These are phyloP conservation scores for Calcarisporium arbuscula DNA, from an alignment of 2,329 filamentous ascomycete species.

Conservation along the genomic window DNA sequence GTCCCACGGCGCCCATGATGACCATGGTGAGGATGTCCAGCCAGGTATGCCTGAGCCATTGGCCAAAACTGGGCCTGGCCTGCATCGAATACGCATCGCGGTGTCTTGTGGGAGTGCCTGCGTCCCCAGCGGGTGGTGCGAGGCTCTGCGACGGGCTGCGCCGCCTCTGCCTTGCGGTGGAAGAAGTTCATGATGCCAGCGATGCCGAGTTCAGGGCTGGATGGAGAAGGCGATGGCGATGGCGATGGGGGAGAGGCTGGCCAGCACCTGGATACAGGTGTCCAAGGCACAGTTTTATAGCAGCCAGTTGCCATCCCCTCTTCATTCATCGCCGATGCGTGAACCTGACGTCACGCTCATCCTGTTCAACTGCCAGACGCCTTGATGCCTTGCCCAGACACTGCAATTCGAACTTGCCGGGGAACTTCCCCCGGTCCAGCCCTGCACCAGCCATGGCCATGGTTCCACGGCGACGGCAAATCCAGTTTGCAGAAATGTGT, in stretches of 20 bases:
- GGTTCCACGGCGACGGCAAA: too few species aligned
- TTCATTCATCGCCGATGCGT: background rate
- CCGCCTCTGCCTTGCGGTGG: constrained; percentile 3
- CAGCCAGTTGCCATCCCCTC: background rate
- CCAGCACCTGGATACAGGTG: too few species aligned
- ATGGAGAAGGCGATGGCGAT: too few species aligned
- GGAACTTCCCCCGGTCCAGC: too few species aligned
- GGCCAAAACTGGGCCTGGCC: constrained; percentile 54
- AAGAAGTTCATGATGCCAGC: constrained; percentile 5
- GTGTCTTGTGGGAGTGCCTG: background rate
- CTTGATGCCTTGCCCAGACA: too few species aligned
- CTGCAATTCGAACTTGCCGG: too few species aligned
- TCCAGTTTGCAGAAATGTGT: too few species aligned
- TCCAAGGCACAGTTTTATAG: too few species aligned
- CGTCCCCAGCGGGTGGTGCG: background rate
- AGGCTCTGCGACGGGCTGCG: background rate
- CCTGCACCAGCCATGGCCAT: too few species aligned
- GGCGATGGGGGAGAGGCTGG: too few species aligned
- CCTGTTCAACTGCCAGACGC: too few species aligned
- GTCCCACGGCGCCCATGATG: constrained; percentile 57
- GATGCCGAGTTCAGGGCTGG: too few species aligned
- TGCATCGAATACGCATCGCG: constrained; percentile 35
- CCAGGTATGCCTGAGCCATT: constrained; percentile 63
- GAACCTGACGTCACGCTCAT: background rate
- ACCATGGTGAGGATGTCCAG: constrained; percentile 64